Evolutionary conservation across 1,284 basidiomycete species (phyloP).

Genomic region (Ceratobasidium sp.): DNA sequence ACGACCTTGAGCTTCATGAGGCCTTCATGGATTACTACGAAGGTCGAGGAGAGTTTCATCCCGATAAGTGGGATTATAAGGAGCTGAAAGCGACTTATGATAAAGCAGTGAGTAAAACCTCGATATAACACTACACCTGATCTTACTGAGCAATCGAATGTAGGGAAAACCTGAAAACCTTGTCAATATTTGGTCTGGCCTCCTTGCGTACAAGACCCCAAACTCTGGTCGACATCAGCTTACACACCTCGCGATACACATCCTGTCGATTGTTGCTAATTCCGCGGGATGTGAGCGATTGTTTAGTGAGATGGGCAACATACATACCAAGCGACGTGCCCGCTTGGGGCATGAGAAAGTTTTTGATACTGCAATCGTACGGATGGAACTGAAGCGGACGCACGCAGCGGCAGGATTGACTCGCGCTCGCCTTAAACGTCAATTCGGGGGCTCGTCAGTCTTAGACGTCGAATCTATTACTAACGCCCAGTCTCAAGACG

Average conservation of each 20-base stretch:
- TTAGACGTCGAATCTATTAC: neutral
- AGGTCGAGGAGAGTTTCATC: conserved; percentile 16
- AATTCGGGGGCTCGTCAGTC: conserved; percentile 28
- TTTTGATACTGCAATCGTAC: conserved; percentile 47
- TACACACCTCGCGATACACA: conserved; percentile 47
- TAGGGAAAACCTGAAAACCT: conserved; percentile 8
- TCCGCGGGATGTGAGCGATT: conserved; percentile 48
- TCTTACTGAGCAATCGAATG: neutral
- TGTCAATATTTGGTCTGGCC: conserved; percentile 3
- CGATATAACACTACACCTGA: neutral
- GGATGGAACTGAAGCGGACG: conserved; percentile 41
- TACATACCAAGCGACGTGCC: conserved; percentile 48
- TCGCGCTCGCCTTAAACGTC: conserved; percentile 32
- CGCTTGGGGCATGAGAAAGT: conserved; percentile 44
- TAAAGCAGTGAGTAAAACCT: conserved; percentile 3
- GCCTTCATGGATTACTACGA: conserved; percentile 10
- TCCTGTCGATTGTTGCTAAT: conserved; percentile 49
- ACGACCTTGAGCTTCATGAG: conserved; percentile 5
- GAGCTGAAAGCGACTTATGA: neutral
- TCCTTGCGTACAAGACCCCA: conserved; percentile 8
- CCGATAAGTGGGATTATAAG: conserved; percentile 14
- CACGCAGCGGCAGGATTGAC: conserved; percentile 37
- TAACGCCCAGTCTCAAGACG: neutral
- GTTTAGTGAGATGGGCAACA: conserved; percentile 49
- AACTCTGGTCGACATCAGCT: conserved; percentile 46